Evolutionary conservation across 495 filamentous ascomycete species (phyloP).

Genomic region (Talaromyces adpressus): DNA sequence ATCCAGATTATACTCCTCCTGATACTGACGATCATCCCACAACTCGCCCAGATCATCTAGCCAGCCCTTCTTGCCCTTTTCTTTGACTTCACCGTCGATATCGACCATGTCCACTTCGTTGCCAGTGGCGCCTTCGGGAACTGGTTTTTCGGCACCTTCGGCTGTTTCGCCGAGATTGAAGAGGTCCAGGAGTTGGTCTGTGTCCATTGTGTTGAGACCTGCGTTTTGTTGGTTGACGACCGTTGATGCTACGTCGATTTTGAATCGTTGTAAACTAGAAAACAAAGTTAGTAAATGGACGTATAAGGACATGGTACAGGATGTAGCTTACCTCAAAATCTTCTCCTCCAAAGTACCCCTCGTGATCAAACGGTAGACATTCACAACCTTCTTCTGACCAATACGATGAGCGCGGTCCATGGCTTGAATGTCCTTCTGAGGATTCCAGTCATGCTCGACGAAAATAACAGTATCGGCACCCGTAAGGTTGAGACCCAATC

Average conservation of each 20-base stretch:
- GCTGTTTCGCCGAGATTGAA: conserved; percentile 86
- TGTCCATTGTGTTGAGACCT: conserved; percentile 91
- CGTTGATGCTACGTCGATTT: conserved; percentile 95
- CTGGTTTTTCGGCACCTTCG: conserved; percentile 57
- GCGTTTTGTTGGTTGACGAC: conserved; percentile 99
- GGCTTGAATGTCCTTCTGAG: conserved; percentile 95
- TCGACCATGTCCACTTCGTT: conserved; percentile 93
- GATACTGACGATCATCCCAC: conserved; percentile 94
- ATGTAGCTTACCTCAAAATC: conserved; percentile 69
- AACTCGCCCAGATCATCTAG: conserved; percentile 91
- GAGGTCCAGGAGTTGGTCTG: conserved; percentile 92
- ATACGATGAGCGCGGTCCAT: conserved; percentile 99
- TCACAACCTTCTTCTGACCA: conserved; percentile 98
- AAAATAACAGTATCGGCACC: conserved; percentile 98
- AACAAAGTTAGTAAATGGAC: neutral
- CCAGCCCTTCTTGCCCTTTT: conserved; percentile 94
- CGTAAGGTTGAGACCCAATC: conserved; percentile 89
- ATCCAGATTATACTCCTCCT: conserved; percentile 92
- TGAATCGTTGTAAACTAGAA: conserved; percentile 90
- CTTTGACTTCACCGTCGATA: conserved; percentile 81
- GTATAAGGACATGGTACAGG: neutral
- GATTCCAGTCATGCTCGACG: conserved; percentile 99
- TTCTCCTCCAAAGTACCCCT: conserved; percentile 96
- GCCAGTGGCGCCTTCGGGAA: conserved; percentile 31
- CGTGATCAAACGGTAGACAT: conserved; percentile 96